These are phyloP conservation scores for Cryphonectria japonica DNA, from an alignment of 2,329 filamentous ascomycete species.

Conservation along the genomic window DNA sequence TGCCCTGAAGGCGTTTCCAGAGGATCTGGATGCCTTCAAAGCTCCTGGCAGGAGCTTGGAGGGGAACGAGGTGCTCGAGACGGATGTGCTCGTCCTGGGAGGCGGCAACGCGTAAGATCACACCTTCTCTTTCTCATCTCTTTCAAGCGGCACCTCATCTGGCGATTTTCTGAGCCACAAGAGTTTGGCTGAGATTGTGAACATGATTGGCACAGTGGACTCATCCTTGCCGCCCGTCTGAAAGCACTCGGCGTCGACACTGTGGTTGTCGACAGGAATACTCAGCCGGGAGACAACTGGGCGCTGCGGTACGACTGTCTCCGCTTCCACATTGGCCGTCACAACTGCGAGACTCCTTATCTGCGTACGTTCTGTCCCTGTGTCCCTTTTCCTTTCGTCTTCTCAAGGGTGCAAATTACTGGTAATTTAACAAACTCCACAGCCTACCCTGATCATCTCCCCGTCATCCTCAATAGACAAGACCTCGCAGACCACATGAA, in stretches of 20 bases:
- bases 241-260: slow-evolving; percentile 43
- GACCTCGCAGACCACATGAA: slow-evolving; percentile 54
- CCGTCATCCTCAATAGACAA: slow-evolving; percentile 48
- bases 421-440: slow-evolving; percentile 23
- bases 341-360: slow-evolving; percentile 42
- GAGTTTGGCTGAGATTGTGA: background rate
- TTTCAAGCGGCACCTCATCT: background rate
- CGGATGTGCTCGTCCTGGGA: slow-evolving; percentile 41
- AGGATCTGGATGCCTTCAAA: slow-evolving; percentile 36
- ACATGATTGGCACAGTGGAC: slow-evolving; percentile 32
- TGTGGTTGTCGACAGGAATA: slow-evolving; percentile 43
- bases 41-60: slow-evolving; percentile 32
- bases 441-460: slow-evolving; percentile 47
- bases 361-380: slow-evolving; percentile 35
- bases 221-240: slow-evolving; percentile 41
- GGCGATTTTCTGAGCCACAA: too few relatives aligned
- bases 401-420: slow-evolving; percentile 15
- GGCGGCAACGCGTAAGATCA: slow-evolving; percentile 41
- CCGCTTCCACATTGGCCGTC: slow-evolving; percentile 45
- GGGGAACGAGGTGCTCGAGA: slow-evolving; percentile 32
- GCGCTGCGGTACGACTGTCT: slow-evolving; percentile 43
- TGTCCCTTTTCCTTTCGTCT: slow-evolving; percentile 41
- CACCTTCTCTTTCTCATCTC: background rate
- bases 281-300: slow-evolving; percentile 45
- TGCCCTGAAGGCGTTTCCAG: slow-evolving; percentile 33